These are phyloP conservation scores for Cladophialophora immunda DNA, from an alignment of 2,329 filamentous ascomycete genomes.

Conservation along the genomic window DNA sequence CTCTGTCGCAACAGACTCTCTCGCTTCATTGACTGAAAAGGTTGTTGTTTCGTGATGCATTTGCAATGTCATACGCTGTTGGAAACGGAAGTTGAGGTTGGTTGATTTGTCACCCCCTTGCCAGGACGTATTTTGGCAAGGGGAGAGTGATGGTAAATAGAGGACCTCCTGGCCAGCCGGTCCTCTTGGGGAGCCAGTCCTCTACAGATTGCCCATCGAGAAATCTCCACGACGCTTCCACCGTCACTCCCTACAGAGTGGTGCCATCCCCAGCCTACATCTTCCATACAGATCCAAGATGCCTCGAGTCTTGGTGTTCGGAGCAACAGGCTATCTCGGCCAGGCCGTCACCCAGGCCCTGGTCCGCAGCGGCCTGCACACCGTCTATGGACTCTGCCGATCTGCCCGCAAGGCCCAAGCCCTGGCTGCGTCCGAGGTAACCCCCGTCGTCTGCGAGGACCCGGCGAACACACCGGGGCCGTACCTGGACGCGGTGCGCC, in stretches of 20 bases:
- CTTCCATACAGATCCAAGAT: not conserved
- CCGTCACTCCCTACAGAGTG: no score
- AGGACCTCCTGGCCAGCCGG: no score
- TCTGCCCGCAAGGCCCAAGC: not conserved
- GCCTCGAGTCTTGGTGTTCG: constrained; percentile 1
- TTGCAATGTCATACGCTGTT: not conserved
- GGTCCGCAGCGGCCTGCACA: constrained; percentile 5
- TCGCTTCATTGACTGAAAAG: not conserved
- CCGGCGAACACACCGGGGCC: not conserved
- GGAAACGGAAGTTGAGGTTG: not conserved
- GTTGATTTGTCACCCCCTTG: not conserved
- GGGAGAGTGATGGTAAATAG: no score
- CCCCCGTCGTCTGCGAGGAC: not conserved
- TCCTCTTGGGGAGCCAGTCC: no score
- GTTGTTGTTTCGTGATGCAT: not conserved
- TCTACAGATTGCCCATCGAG: no score
- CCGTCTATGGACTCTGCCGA: constrained; percentile 3
- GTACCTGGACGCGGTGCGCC: not conserved
- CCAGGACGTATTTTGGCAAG: not conserved
- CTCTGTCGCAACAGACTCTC: not conserved
- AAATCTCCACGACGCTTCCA: no score
- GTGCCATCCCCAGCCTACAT: no score
- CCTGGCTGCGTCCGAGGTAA: not conserved
- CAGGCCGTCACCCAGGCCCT: not conserved
- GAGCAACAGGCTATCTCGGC: constrained; percentile 7